A percentile compares a stretch with the other conserved stretches of the same genome.
These are phyloP conservation scores for Linderniella brevidens DNA, from an alignment of 257 asterid genomes.

Conservation along the genomic window DNA sequence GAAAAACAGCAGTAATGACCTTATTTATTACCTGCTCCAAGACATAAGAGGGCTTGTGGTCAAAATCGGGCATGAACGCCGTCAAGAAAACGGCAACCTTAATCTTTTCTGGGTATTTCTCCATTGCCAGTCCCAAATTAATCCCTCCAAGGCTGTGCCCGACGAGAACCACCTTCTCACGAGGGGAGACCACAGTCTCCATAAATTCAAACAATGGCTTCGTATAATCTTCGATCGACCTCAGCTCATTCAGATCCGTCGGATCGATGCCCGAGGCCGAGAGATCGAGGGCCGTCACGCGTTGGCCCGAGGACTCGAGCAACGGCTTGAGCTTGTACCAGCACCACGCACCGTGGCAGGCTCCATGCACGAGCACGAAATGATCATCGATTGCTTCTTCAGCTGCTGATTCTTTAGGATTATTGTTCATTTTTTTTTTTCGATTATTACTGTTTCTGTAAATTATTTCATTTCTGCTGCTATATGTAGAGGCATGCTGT, in stretches of 20 bases:
- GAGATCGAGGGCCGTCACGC: slow-evolving; percentile 30
- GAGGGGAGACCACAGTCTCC: slow-evolving; percentile 23
- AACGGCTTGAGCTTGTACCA: slow-evolving; percentile 59
- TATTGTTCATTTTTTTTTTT: too few relatives aligned
- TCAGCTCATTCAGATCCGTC: slow-evolving; percentile 24
- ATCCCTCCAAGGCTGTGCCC: slow-evolving; percentile 53
- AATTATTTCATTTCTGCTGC: too few relatives aligned
- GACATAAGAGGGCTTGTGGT: slow-evolving; percentile 31
- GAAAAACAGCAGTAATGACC: not conserved
- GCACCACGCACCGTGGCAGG: slow-evolving; percentile 54
- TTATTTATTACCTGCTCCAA: slow-evolving; percentile 25
- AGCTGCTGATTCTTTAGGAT: slow-evolving; percentile 8
- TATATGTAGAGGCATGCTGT: too few relatives aligned
- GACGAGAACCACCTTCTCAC: slow-evolving; percentile 32
- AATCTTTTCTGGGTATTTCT: slow-evolving; percentile 34
- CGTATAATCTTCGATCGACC: slow-evolving; percentile 22
- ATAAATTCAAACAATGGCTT: slow-evolving; percentile 32
- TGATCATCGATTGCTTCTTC: slow-evolving; percentile 20
- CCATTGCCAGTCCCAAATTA: slow-evolving; percentile 35
- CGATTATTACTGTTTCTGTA: too few relatives aligned
- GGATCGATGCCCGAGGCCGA: slow-evolving; percentile 33
- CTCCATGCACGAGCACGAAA: slow-evolving; percentile 50
- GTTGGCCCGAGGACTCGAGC: slow-evolving; percentile 37
- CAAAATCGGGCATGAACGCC: slow-evolving; percentile 45
- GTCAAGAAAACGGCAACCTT: slow-evolving; percentile 31